phyloP scores from a whole-genome alignment of 164 flowering plant species.

The Berberis thunbergii region DNA sequence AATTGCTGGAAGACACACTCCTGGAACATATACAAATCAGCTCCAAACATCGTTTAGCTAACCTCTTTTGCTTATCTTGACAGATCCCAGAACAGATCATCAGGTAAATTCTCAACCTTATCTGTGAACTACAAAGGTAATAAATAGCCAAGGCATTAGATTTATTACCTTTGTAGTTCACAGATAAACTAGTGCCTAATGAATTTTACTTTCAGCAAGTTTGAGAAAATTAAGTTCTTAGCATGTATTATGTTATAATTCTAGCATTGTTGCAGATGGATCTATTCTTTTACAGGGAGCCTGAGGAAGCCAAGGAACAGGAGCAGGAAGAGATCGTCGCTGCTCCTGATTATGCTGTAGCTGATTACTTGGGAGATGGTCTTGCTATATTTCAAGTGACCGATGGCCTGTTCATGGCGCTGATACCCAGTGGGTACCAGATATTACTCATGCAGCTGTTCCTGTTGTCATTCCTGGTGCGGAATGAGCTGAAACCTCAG shows the following conservation, averaged over 20 bases:
- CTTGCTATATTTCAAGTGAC: too few species aligned
- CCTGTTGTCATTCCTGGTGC: slow-evolving; percentile 18
- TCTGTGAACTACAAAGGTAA: slow-evolving; percentile 74
- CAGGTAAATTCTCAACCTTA: slow-evolving; percentile 19
- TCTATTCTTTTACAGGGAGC: slow-evolving; percentile 77
- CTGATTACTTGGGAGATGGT: slow-evolving; percentile 24
- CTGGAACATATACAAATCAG: slow-evolving; percentile 89
- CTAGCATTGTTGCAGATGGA: slow-evolving; percentile 47
- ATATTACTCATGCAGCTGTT: slow-evolving; percentile 18
- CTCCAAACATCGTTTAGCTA: slow-evolving; percentile 72
- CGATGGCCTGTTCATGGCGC: slow-evolving; percentile 31
- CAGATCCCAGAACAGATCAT: slow-evolving; percentile 74
- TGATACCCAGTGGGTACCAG: slow-evolving; percentile 36
- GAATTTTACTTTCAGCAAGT: neutral
- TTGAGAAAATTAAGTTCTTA: too few species aligned
- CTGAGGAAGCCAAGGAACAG: slow-evolving; percentile 68
- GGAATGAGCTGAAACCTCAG: slow-evolving; percentile 26
- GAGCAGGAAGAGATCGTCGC: slow-evolving; percentile 45
- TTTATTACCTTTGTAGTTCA: neutral
- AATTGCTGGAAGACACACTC: slow-evolving; percentile 84
- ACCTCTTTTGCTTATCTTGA: slow-evolving; percentile 75
- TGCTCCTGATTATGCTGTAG: slow-evolving; percentile 28
- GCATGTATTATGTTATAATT: neutral
- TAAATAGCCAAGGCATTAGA: slow-evolving; percentile 77
- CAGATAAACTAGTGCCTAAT: neutral